A percentile compares a stretch with the other conserved stretches of the same genome.
Conservation (phyloP, 2,329 filamentous ascomycete genomes). For the Plenodomus tracheiphilus region DNA sequence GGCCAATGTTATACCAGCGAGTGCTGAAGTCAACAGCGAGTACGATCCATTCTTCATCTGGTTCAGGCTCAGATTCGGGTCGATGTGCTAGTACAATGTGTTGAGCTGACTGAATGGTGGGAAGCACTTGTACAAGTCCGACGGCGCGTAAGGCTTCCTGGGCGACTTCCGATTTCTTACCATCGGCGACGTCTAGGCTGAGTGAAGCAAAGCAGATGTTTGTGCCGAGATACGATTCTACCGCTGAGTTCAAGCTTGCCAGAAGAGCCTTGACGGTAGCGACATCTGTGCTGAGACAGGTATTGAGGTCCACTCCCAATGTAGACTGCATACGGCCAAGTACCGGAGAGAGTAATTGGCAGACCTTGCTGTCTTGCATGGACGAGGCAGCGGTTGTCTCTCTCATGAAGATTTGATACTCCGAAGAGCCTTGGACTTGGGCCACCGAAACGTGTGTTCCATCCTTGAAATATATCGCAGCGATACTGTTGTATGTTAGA, state of each 20-base stretch:
- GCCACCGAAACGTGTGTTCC: constrained; percentile 11
- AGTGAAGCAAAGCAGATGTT: constrained; percentile 15
- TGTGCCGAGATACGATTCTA: constrained; percentile 15
- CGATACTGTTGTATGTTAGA: constrained; percentile 4
- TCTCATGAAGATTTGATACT: constrained; percentile 18
- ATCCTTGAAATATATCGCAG: constrained; percentile 13
- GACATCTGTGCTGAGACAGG: constrained; percentile 11
- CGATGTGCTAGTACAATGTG: constrained; percentile 1
- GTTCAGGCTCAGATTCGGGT: neutral
- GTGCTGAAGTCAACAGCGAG: constrained; percentile 5
- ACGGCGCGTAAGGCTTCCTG: constrained; percentile 11
- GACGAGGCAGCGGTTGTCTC: constrained; percentile 1
- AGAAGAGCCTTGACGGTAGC: constrained; percentile 2
- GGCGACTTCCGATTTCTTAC: neutral
- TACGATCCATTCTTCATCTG: constrained; percentile 10
- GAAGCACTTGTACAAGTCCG: constrained; percentile 11
- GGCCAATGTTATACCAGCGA: constrained; percentile 8
- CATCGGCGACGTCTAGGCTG: constrained; percentile 1
- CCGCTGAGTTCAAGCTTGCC: constrained; percentile 9
- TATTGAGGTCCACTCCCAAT: constrained; percentile 2
- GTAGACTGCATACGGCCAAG: constrained; percentile 4
- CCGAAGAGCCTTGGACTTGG: constrained; percentile 10
- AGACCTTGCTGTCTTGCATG: constrained; percentile 1
- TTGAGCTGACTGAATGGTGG: constrained; percentile 4
- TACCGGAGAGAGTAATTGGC: constrained; percentile 6